phyloP scores from a whole-genome alignment of 305 asterid species.

The Solanum hybrid region DNA sequence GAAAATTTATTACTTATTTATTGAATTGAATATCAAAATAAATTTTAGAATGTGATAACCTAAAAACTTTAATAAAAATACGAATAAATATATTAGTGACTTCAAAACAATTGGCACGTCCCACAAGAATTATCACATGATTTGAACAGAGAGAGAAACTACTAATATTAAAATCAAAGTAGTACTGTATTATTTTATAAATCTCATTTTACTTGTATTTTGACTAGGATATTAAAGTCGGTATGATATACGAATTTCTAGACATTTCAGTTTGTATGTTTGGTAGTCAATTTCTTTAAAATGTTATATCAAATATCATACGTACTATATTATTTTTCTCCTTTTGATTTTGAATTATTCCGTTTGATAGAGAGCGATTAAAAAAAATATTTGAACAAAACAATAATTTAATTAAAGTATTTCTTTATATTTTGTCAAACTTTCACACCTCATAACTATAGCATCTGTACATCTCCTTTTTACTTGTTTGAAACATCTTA shows the following conservation, averaged over 20 bases:
- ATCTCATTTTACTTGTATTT: neutral
- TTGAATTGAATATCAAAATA: neutral
- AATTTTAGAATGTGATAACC: neutral
- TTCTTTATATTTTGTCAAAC: neutral
- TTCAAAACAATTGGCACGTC: neutral
- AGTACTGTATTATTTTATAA: neutral
- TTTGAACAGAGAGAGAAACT: neutral
- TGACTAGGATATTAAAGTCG: neutral
- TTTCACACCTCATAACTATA: neutral
- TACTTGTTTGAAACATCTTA: neutral
- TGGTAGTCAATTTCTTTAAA: neutral
- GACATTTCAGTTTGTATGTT: neutral
- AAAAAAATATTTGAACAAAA: neutral
- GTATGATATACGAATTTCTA: neutral
- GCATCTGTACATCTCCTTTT: neutral
- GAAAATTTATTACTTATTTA: neutral
- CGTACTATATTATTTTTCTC: neutral
- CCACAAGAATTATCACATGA: constrained; percentile 1
- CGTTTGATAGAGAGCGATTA: neutral
- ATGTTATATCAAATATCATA: neutral
- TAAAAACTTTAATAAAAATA: neutral
- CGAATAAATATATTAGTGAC: neutral
- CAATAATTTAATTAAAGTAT: neutral
- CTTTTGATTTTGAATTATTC: neutral
- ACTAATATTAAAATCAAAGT: neutral